phyloP scores from a whole-genome alignment of 2,329 filamentous ascomycete species.

The Aspergillus sp. region DNA sequence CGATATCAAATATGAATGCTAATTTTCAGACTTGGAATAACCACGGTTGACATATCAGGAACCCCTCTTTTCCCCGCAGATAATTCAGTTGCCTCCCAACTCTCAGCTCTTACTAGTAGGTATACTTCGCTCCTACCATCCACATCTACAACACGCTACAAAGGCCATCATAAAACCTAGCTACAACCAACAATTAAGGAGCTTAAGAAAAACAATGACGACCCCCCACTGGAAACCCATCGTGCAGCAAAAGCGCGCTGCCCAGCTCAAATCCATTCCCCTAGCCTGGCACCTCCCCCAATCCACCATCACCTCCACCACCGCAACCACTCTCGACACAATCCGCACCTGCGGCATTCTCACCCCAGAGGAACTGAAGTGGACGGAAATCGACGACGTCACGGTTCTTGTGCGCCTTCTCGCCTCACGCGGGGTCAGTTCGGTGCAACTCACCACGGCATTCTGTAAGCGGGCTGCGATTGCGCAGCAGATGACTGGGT shows the following conservation, averaged over 20 bases:
- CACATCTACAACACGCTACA: background rate
- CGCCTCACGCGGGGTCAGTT: constrained; percentile 14
- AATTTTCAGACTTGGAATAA: constrained; percentile 2
- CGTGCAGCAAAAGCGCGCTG: constrained; percentile 26
- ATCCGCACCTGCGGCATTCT: constrained; percentile 29
- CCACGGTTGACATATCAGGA: constrained; percentile 8
- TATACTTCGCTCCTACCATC: background rate
- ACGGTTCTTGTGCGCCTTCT: constrained; percentile 22
- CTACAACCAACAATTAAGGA: background rate
- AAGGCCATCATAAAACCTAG: background rate
- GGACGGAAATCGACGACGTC: constrained; percentile 30
- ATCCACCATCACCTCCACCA: constrained; percentile 5
- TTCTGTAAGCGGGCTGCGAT: constrained; percentile 28
- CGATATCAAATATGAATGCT: constrained; percentile 6
- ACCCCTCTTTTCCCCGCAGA: constrained; percentile 16
- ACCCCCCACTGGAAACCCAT: constrained; percentile 27
- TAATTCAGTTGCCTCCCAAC: background rate
- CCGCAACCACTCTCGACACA: constrained; percentile 19
- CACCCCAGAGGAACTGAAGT: constrained; percentile 24
- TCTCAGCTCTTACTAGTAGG: background rate
- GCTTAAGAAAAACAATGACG: constrained; percentile 2
- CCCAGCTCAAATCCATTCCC: constrained; percentile 28
- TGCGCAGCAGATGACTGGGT: constrained; percentile 27
- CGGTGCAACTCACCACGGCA: constrained; percentile 24
- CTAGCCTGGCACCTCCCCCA: constrained; percentile 28